Evolutionary conservation across 768 basidiomycete species (phyloP).

Genomic region (Phlebiopsis flavidoalba): DNA sequence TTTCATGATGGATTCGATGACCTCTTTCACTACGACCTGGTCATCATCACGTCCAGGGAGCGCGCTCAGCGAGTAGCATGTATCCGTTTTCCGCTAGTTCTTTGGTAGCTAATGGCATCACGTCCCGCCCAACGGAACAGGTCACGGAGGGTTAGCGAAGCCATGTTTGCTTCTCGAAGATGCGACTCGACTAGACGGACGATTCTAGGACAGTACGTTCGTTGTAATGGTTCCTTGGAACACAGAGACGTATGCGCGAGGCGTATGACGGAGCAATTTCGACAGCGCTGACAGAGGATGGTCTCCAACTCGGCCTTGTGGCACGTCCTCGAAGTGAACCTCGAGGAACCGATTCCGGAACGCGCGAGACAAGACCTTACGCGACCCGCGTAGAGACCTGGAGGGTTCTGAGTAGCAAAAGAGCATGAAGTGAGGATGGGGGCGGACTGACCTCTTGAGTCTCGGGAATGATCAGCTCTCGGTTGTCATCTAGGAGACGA

Average conservation of each 20-base stretch:
- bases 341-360: conserved; percentile 97
- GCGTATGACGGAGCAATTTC: conserved; percentile 93
- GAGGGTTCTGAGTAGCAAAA: conserved; percentile 99
- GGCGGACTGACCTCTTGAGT: conserved; percentile 91
- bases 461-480: conserved; percentile 92
- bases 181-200: conserved; percentile 83
- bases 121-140: conserved; percentile 96
- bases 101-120: conserved; percentile 83
- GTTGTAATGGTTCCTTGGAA: conserved; percentile 93
- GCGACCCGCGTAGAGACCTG: conserved; percentile 84
- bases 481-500: conserved; percentile 93
- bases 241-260: conserved; percentile 81
- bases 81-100: conserved; percentile 95
- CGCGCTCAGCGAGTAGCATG: conserved; percentile 93
- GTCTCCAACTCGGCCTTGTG: conserved; percentile 86
- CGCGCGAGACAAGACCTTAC: conserved; percentile 91
- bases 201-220: too few relatives aligned
- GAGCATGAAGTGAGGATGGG: conserved; percentile 95
- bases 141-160: conserved; percentile 94
- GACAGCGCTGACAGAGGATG: conserved; percentile 89
- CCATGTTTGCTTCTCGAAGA: conserved; percentile 98
- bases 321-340: conserved; percentile 96
- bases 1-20: conserved; percentile 88
- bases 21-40: conserved; percentile 83
- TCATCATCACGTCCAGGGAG: conserved; percentile 83